Conservation (phyloP, 176 grass and related monocot genomes). For the Saccharum officinarum region DNA sequence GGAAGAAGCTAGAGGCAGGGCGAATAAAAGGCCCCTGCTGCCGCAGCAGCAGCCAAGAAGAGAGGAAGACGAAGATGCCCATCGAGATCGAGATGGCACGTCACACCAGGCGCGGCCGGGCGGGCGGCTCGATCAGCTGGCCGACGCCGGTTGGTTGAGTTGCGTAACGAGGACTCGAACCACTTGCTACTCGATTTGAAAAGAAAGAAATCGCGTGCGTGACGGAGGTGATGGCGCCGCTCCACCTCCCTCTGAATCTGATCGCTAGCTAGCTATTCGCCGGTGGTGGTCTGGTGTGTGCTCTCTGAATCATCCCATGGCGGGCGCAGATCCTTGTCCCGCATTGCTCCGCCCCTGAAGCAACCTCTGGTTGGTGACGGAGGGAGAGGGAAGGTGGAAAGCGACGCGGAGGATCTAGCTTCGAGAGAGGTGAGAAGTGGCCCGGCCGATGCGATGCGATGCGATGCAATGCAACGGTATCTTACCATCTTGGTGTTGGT, state of each 20-base stretch:
- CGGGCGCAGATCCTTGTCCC: neutral
- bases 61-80: neutral
- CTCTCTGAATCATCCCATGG: neutral
- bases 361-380: constrained; percentile 75
- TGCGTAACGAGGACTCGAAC: constrained; percentile 40
- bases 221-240: constrained; percentile 40
- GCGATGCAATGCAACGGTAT: constrained; percentile 38
- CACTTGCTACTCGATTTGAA: neutral
- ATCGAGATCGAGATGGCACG: constrained; percentile 41
- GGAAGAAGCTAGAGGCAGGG: neutral
- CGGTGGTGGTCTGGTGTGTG: no score
- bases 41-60: neutral
- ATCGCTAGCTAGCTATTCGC: neutral
- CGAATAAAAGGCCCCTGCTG: neutral
- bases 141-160: constrained; percentile 48
- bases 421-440: neutral
- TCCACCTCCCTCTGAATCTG: constrained; percentile 28
- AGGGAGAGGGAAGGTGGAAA: constrained; percentile 39
- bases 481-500: constrained; percentile 12
- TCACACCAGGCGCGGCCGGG: constrained; percentile 14
- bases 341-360: constrained; percentile 57
- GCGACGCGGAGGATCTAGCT: constrained; percentile 58
- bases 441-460: constrained; percentile 32
- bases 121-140: neutral
- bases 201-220: constrained; percentile 3